Percentiles rank a stretch among this genome's conserved stretches.
Conservation (phyloP, 805 yeast genomes). For the Starmerella gropengiesseri region DNA sequence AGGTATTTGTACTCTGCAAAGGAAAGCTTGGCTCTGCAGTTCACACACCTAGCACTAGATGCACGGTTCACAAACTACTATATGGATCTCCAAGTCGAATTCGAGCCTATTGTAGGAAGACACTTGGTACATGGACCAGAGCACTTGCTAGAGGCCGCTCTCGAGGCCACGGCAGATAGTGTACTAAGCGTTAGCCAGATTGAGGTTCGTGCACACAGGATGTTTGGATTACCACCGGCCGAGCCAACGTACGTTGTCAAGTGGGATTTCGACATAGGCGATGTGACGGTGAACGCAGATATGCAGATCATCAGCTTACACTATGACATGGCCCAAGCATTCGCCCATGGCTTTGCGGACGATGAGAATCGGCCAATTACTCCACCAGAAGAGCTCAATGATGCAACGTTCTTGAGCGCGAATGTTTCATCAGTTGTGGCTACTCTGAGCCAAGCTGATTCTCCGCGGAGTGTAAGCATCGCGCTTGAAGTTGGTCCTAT, state of each 20-base stretch:
- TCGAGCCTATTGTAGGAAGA: slow-evolving; percentile 44
- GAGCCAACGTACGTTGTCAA: slow-evolving; percentile 83
- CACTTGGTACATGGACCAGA: slow-evolving; percentile 15
- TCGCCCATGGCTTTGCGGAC: slow-evolving; percentile 58
- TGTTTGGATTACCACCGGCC: slow-evolving; percentile 83
- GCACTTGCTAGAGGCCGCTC: slow-evolving; percentile 13
- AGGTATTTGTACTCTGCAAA: slow-evolving; percentile 53
- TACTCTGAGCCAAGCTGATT: slow-evolving; percentile 7
- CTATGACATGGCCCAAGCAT: slow-evolving; percentile 35
- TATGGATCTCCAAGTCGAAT: slow-evolving; percentile 73
- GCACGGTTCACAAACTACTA: slow-evolving; percentile 82
- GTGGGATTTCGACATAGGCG: slow-evolving; percentile 75
- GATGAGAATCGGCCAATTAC: slow-evolving; percentile 61
- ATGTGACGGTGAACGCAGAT: slow-evolving; percentile 42
- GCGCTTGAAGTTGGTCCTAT: slow-evolving; percentile 26
- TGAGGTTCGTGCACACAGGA: slow-evolving; percentile 69
- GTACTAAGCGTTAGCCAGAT: slow-evolving; percentile 45
- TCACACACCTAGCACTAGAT: slow-evolving; percentile 62
- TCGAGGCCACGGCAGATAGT: slow-evolving; percentile 6
- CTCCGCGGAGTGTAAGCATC: slow-evolving; percentile 9
- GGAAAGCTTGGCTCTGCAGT: slow-evolving; percentile 50
- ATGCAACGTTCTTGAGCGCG: slow-evolving; percentile 56
- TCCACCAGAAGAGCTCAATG: slow-evolving; percentile 47
- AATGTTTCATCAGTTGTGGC: slow-evolving; percentile 33
- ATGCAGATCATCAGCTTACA: slow-evolving; percentile 36